These are phyloP conservation scores for Cronartium quercuum DNA, from an alignment of 1,284 basidiomycete genomes.

Conservation along the genomic window DNA sequence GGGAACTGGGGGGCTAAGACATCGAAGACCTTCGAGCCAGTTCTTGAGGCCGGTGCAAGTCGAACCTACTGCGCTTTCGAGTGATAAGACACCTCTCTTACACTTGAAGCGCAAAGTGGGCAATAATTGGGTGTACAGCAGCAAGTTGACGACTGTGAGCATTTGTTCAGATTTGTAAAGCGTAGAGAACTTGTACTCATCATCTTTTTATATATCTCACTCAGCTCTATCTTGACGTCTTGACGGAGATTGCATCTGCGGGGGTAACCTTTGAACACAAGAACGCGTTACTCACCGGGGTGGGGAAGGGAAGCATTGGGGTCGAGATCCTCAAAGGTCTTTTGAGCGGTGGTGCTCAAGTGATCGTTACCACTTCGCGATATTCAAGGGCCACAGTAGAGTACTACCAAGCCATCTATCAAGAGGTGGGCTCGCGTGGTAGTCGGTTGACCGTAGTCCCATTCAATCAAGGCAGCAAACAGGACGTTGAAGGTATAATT, in stretches of 20 bases:
- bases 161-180: too few relatives aligned
- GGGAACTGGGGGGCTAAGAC: constrained; percentile 53
- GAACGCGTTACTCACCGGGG: constrained; percentile 94
- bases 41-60: constrained; percentile 81
- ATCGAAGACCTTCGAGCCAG: constrained; percentile 79
- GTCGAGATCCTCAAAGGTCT: constrained; percentile 95
- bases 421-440: constrained; percentile 86
- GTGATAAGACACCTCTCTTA: constrained; percentile 86
- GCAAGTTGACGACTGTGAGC: constrained; percentile 67
- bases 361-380: constrained; percentile 93
- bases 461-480: constrained; percentile 96
- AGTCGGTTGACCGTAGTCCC: constrained; percentile 94
- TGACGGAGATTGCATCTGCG: constrained; percentile 95
- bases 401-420: constrained; percentile 97
- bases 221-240: constrained; percentile 69
- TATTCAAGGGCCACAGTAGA: constrained; percentile 90
- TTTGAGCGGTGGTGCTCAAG: constrained; percentile 88
- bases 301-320: constrained; percentile 94
- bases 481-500: constrained; percentile 68
- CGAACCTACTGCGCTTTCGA: constrained; percentile 66
- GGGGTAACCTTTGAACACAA: constrained; percentile 98
- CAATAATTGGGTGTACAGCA: constrained; percentile 88
- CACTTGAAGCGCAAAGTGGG: constrained; percentile 98
- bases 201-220: neutral
- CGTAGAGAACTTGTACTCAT: too few relatives aligned